Evolutionary conservation across 2,329 filamentous ascomycete genomes (phyloP).

Genomic region (Thielaviopsis euricoi): DNA sequence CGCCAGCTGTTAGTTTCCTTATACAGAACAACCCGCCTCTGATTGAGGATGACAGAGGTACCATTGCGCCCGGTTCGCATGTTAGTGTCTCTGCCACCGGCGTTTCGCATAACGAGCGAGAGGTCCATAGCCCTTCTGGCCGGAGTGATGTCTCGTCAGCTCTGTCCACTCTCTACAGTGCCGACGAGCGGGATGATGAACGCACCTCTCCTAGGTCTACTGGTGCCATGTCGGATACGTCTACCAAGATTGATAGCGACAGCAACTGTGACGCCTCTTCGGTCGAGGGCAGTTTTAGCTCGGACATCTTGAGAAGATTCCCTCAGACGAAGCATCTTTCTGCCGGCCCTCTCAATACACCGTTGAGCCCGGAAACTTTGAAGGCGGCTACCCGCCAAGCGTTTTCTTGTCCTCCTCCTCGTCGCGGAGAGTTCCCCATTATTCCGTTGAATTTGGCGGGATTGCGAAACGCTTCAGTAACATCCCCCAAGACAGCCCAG

Average conservation of each 20-base stretch:
- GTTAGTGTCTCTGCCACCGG: neutral
- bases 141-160: slow-evolving; percentile 33
- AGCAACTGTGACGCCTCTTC: neutral
- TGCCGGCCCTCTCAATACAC: neutral
- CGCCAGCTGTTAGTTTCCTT: slow-evolving; percentile 7
- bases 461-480: neutral
- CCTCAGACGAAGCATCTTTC: slow-evolving; percentile 11
- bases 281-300: slow-evolving; percentile 3
- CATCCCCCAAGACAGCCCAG: neutral
- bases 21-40: slow-evolving; percentile 1
- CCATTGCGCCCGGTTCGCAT: neutral
- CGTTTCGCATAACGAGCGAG: neutral
- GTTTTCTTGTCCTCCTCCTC: slow-evolving; percentile 8
- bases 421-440: neutral
- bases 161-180: slow-evolving; percentile 40
- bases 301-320: slow-evolving; percentile 2
- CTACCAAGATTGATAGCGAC: slow-evolving; percentile 2
- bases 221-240: slow-evolving; percentile 2
- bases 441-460: neutral
- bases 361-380: neutral
- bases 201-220: slow-evolving; percentile 1
- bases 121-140: slow-evolving; percentile 2
- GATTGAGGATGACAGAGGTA: neutral
- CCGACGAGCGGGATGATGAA: slow-evolving; percentile 28
- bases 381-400: neutral